These are phyloP conservation scores for Eudorina sp. DNA, from an alignment of 139 green algal species.

Conservation along the genomic window DNA sequence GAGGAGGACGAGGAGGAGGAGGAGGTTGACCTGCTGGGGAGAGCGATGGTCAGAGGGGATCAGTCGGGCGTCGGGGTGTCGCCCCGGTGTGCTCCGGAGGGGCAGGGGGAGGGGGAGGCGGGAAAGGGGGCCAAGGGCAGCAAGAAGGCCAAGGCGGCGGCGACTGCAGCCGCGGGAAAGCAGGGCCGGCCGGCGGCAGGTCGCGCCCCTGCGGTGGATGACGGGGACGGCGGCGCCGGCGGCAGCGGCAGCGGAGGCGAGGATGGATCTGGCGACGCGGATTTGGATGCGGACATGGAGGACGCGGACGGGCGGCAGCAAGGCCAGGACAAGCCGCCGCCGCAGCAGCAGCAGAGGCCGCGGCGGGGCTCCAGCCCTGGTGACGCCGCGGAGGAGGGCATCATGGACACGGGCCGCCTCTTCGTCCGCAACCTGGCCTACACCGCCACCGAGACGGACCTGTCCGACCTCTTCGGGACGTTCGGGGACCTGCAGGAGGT, in stretches of 20 bases:
- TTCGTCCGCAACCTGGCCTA: conserved; percentile 97
- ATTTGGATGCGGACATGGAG: background rate
- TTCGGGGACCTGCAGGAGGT: conserved; percentile 89
- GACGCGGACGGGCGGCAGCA: background rate
- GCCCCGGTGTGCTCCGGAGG: background rate
- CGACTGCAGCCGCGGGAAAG: too few relatives aligned
- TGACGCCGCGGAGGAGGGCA: conserved; percentile 44
- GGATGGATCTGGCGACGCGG: background rate
- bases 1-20: conserved; percentile 72
- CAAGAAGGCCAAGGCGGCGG: conserved; percentile 15
- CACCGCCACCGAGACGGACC: conserved; percentile 88
- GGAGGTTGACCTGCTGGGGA: too few relatives aligned
- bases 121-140: background rate
- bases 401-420: conserved; percentile 85
- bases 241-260: background rate
- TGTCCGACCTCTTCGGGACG: conserved; percentile 81
- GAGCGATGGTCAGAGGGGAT: conserved; percentile 46
- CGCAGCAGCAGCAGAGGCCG: background rate
- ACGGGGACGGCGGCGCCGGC: background rate
- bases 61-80: conserved; percentile 47
- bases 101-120: background rate
- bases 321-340: conserved; percentile 12
- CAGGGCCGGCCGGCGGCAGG: background rate
- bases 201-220: background rate
- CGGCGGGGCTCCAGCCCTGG: background rate